Evolutionary conservation across 176 grass and related monocot genomes (phyloP).

Genomic region (Zoysia pacifica): DNA sequence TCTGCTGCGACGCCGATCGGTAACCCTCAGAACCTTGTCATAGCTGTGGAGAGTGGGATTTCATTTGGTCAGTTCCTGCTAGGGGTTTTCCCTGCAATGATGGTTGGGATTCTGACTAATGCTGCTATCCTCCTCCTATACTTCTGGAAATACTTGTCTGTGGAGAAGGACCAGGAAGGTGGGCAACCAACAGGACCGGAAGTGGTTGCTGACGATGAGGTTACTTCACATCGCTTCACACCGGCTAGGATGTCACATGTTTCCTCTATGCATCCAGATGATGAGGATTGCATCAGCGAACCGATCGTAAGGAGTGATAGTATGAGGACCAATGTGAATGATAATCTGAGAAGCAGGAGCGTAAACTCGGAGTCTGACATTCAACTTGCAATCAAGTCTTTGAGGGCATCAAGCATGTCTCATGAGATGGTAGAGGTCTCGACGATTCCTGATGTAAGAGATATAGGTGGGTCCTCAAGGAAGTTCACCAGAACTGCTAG

Average conservation of each 20-base stretch:
- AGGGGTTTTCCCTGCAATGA: slow-evolving; percentile 62
- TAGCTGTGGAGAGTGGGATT: slow-evolving; percentile 68
- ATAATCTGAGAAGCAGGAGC: slow-evolving; percentile 58
- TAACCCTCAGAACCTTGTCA: slow-evolving; percentile 84
- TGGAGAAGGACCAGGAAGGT: slow-evolving; percentile 55
- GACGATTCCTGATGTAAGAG: slow-evolving; percentile 28
- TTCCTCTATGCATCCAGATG: slow-evolving; percentile 57
- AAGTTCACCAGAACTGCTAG: slow-evolving; percentile 56
- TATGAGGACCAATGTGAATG: slow-evolving; percentile 16
- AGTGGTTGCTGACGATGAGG: slow-evolving; percentile 55
- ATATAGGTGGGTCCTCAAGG: slow-evolving; percentile 43
- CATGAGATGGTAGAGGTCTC: slow-evolving; percentile 58
- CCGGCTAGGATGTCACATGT: slow-evolving; percentile 87
- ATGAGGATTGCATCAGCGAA: slow-evolving; percentile 52
- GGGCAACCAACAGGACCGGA: slow-evolving; percentile 31
- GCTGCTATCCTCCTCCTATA: slow-evolving; percentile 69
- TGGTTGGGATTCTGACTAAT: slow-evolving; percentile 61
- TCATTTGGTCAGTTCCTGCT: slow-evolving; percentile 68
- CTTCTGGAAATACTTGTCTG: slow-evolving; percentile 65
- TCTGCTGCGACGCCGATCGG: slow-evolving; percentile 74
- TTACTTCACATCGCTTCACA: slow-evolving; percentile 76
- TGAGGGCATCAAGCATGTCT: slow-evolving; percentile 50
- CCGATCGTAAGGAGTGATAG: slow-evolving; percentile 54
- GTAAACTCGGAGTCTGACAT: slow-evolving; percentile 51
- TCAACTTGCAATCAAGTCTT: slow-evolving; percentile 56